Base-by-base conservation (phyloP, 2,329 filamentous ascomycete species). In the Coniochaeta ligniaria region DNA sequence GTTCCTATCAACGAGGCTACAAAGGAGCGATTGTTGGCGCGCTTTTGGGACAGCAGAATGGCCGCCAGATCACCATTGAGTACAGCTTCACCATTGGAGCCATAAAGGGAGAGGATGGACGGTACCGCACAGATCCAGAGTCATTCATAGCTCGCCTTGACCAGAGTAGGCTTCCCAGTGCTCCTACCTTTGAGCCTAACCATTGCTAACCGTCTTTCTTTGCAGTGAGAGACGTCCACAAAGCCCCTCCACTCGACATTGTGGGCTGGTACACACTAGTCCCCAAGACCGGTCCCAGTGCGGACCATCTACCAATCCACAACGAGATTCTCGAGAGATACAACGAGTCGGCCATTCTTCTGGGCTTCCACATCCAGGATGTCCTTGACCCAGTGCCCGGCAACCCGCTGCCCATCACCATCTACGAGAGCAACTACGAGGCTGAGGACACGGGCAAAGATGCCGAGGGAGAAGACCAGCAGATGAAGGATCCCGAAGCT, bases 181-280 rank as follows among this genome's bases (percentile, higher is more conserved):
- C 41, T 38, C 1, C 16, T n/a, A 31, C n/a, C 17, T 20, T n/a
- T 38, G 26, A 24, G 56, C 47, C 36, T 36, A 59, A 35, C 57
- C 26, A 38, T 66, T n/a, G 65, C 59, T 52, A 60, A 56, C n/a
- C 11, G 22, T 11, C 16, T 38, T 7, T 60, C 11, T 47, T 20
- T 14, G 63, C 65, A 96, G 92, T 96, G 84, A 91, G 88, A 75
- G 86, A 89, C 65, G 94, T 97, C 5, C 91, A 97, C 77, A 95
- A 93, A 73, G 83, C 84, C 59, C 91, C 92, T 7, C 81, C 86
- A 31, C 86, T 98, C 57, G 90, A 93, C 66, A 82, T 98, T 59
- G 92, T 98, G 57, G 95, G 93, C 68, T 96, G 92, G 91, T 97
- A 94, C 76, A 92, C 92, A 3, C 81, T 94, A 11, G 82, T 92